phyloP scores from a whole-genome alignment of 495 filamentous ascomycete species.

The Parathielavia hyrcaniae region DNA sequence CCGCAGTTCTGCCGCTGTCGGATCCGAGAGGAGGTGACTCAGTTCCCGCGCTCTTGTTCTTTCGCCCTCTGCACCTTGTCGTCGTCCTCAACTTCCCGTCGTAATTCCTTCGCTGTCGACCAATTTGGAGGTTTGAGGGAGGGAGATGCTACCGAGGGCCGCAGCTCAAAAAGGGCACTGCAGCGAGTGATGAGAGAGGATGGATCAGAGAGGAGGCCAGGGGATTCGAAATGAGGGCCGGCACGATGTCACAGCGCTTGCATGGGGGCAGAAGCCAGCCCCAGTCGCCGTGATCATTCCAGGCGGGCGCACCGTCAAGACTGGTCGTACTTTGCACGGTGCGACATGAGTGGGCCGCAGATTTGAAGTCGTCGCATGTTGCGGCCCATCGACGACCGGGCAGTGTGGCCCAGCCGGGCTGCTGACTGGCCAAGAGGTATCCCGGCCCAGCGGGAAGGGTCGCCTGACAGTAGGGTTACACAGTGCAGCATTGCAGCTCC shows the following conservation, averaged over 20 bases:
- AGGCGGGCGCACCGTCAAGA: constrained; percentile 10
- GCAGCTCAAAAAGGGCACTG: background rate
- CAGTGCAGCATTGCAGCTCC: constrained; percentile 12
- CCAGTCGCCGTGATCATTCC: constrained; percentile 14
- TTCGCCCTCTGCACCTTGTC: background rate
- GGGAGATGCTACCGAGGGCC: background rate
- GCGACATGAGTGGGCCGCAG: background rate
- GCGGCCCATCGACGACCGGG: constrained; percentile 3
- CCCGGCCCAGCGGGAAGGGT: constrained; percentile 24
- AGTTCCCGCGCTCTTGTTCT: background rate
- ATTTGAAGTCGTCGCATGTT: background rate
- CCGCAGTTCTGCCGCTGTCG: constrained; percentile 10
- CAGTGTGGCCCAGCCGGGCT: constrained; percentile 4
- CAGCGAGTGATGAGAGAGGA: background rate
- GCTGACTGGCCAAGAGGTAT: constrained; percentile 13
- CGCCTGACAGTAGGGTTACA: constrained; percentile 9
- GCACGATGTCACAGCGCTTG: constrained; percentile 24
- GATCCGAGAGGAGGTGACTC: too few species aligned
- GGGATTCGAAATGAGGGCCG: constrained; percentile 28
- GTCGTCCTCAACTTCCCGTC: background rate
- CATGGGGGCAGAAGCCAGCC: constrained; percentile 9
- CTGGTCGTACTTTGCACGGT: constrained; percentile 11
- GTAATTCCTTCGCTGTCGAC: background rate
- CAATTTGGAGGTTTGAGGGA: background rate
- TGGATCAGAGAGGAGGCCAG: constrained; percentile 6